Conservation (phyloP, 768 basidiomycete genomes). For the Mycena olivaceomarginata region DNA sequence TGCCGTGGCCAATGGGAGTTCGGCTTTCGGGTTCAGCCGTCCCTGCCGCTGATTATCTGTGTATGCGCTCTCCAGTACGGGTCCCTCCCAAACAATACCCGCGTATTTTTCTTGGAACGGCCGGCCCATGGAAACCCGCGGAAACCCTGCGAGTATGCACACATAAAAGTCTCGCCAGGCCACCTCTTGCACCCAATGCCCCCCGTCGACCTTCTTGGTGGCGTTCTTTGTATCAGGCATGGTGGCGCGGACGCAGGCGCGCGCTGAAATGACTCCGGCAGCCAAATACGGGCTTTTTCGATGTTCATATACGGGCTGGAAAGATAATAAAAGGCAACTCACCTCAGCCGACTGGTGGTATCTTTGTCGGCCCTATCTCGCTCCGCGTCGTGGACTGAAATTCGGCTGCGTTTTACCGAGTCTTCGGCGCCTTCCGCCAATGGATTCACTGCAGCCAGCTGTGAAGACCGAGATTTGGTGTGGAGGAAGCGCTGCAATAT, state of each 20-base stretch:
- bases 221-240: conserved; percentile 66
- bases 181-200: conserved; percentile 91
- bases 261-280: conserved; percentile 86
- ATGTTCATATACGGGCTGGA: background rate
- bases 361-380: conserved; percentile 86
- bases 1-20: conserved; percentile 48
- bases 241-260: conserved; percentile 80
- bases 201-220: conserved; percentile 75
- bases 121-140: conserved; percentile 92
- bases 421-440: conserved; percentile 69
- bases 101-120: conserved; percentile 91
- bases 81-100: conserved; percentile 82
- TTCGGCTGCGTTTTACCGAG: conserved; percentile 66
- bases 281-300: conserved; percentile 64
- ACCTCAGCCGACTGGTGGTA: conserved; percentile 88
- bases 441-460: conserved; percentile 80
- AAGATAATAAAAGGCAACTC: conserved; percentile 24
- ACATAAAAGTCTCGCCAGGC: conserved; percentile 96
- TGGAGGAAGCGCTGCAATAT: conserved; percentile 83
- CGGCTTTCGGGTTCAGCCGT: background rate
- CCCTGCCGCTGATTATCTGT: background rate
- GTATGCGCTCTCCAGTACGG: conserved; percentile 35
- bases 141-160: conserved; percentile 84
- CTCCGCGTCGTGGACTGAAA: conserved; percentile 75
- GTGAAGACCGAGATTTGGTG: conserved; percentile 77